Conservation (phyloP, 305 asterid genomes). For the Solanum hybrid region DNA sequence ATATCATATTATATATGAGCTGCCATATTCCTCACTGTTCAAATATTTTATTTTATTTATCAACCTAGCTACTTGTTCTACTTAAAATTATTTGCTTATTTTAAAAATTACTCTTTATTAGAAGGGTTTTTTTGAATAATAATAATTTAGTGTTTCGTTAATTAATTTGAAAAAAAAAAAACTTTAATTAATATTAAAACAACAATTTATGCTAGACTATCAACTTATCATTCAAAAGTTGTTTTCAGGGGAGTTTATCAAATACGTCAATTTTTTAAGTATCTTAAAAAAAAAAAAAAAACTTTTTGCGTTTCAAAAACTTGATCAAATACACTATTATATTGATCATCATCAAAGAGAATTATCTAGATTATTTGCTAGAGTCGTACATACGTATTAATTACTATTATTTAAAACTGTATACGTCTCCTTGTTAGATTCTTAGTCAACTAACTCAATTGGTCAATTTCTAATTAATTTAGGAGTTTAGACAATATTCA, state of each 20-base stretch:
- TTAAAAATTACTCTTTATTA: background rate
- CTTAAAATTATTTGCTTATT: background rate
- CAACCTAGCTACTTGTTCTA: background rate
- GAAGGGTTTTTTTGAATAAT: background rate
- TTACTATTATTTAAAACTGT: background rate
- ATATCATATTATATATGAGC: background rate
- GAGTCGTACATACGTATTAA: background rate
- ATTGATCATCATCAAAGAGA: background rate
- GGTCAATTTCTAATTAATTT: background rate
- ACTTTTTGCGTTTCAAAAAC: too few relatives aligned
- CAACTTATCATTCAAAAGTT: background rate
- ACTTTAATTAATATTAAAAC: too few relatives aligned
- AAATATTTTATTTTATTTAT: background rate
- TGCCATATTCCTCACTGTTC: background rate
- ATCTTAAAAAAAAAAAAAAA: too few relatives aligned
- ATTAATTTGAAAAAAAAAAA: too few relatives aligned
- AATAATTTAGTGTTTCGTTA: background rate
- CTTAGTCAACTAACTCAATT: background rate
- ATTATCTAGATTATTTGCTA: background rate
- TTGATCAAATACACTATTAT: too few relatives aligned
- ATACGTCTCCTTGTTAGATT: background rate
- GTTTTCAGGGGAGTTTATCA: too few relatives aligned
- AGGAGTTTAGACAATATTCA: background rate
- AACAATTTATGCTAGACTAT: background rate
- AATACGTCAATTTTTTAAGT: background rate